Conservation (phyloP, 805 yeast genomes). For the Clavispora santaluciae region DNA sequence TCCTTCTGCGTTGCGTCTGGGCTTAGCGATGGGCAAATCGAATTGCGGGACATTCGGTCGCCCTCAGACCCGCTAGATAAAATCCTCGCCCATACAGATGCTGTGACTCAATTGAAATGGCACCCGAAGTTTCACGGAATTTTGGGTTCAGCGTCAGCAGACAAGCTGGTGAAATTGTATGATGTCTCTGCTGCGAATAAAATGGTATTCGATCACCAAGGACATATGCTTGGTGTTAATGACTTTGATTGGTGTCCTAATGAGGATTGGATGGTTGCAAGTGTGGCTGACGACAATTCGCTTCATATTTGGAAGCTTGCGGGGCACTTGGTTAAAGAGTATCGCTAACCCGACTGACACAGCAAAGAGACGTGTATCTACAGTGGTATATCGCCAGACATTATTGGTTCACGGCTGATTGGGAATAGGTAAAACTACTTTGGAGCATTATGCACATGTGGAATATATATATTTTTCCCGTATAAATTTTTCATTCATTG, state of each 20-base stretch:
- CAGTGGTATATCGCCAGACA: no score
- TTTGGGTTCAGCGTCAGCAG: conserved; percentile 63
- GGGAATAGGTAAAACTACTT: not conserved
- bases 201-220: conserved; percentile 67
- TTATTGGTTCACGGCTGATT: no score
- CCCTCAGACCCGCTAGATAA: conserved; percentile 7
- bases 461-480: conserved; percentile 4
- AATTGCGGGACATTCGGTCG: conserved; percentile 63
- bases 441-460: not conserved
- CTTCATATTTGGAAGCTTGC: conserved; percentile 84
- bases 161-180: conserved; percentile 59
- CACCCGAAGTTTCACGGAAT: conserved; percentile 52
- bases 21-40: conserved; percentile 50
- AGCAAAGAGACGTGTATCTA: no score
- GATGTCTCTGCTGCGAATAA: conserved; percentile 36
- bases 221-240: conserved; percentile 83
- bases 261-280: conserved; percentile 64
- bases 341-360: not conserved
- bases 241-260: conserved; percentile 80
- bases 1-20: conserved; percentile 63
- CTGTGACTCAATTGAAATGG: conserved; percentile 70
- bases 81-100: conserved; percentile 41
- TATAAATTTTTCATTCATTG: conserved; percentile 5
- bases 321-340: conserved; percentile 1
- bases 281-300: conserved; percentile 81